phyloP scores from a whole-genome alignment of 2,329 filamentous ascomycete genomes.

The Alternaria alternata region DNA sequence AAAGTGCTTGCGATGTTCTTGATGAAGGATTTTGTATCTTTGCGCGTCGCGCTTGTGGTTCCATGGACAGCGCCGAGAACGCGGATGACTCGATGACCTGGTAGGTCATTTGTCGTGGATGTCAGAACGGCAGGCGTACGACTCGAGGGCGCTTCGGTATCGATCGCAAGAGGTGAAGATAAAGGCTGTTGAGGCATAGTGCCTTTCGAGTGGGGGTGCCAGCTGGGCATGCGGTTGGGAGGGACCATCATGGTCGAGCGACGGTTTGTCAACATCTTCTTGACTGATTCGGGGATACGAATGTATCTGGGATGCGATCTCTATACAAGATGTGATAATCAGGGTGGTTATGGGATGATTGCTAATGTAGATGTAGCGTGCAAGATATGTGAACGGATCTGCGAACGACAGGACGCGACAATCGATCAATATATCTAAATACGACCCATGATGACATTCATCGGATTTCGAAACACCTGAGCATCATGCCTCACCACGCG shows the following conservation, averaged over 20 bases:
- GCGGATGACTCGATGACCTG: slow-evolving; percentile 37
- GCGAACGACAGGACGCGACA: slow-evolving; percentile 9
- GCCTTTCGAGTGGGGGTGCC: slow-evolving; percentile 33
- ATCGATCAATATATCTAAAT: slow-evolving; percentile 28
- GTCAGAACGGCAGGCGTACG: slow-evolving; percentile 41
- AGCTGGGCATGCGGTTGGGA: slow-evolving; percentile 34
- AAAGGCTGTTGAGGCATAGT: slow-evolving; percentile 18
- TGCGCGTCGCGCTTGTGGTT: slow-evolving; percentile 43
- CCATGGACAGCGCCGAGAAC: slow-evolving; percentile 44
- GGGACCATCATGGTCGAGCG: slow-evolving; percentile 48
- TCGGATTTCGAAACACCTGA: slow-evolving; percentile 36
- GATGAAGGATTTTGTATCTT: slow-evolving; percentile 46
- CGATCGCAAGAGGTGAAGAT: slow-evolving; percentile 18
- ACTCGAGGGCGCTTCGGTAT: slow-evolving; percentile 38
- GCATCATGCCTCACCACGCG: slow-evolving; percentile 30
- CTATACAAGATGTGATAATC: not conserved
- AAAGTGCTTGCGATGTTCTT: slow-evolving; percentile 35
- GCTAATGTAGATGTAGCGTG: not conserved
- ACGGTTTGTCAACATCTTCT: slow-evolving; percentile 47
- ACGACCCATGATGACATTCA: slow-evolving; percentile 16
- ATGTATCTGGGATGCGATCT: not conserved
- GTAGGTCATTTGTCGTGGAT: slow-evolving; percentile 36
- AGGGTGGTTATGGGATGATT: not conserved
- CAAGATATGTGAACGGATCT: not conserved
- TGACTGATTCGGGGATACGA: not conserved